Evolutionary conservation across 1,284 basidiomycete genomes (phyloP).

Genomic region (Porphyrellus sp.): DNA sequence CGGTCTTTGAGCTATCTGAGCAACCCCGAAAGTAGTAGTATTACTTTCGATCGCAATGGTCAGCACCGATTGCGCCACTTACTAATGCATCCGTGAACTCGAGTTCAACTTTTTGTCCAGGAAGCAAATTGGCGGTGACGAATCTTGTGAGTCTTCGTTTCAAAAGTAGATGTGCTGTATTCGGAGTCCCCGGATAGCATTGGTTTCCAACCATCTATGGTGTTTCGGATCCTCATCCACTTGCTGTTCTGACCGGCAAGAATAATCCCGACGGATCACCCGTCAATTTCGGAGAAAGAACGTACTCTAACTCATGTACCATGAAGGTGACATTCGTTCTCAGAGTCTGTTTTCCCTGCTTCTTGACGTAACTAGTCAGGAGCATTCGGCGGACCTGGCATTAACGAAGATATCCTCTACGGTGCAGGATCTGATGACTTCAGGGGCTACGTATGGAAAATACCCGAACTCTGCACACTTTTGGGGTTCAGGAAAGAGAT

Average conservation of each 20-base stretch:
- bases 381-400: conserved; percentile 60
- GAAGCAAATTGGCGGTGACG: conserved; percentile 57
- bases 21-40: conserved; percentile 63
- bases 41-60: conserved; percentile 65
- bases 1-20: conserved; percentile 40
- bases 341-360: neutral
- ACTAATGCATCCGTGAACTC: conserved; percentile 9
- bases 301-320: conserved; percentile 71
- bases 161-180: neutral
- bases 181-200: conserved; percentile 41
- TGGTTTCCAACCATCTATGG: conserved; percentile 68
- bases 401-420: conserved; percentile 57
- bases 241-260: conserved; percentile 62
- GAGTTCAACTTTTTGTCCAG: conserved; percentile 36
- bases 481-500: conserved; percentile 43
- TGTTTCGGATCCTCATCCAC: conserved; percentile 59
- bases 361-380: conserved; percentile 53
- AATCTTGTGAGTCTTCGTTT: conserved; percentile 49
- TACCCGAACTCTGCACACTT: conserved; percentile 51
- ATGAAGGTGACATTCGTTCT: conserved; percentile 55
- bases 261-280: conserved; percentile 52
- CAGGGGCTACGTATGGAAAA: conserved; percentile 73
- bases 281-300: conserved; percentile 43
- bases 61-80: conserved; percentile 15
- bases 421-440: conserved; percentile 79